These are phyloP conservation scores for Huntiella savannae DNA, from an alignment of 2,329 filamentous ascomycete genomes.

Conservation along the genomic window DNA sequence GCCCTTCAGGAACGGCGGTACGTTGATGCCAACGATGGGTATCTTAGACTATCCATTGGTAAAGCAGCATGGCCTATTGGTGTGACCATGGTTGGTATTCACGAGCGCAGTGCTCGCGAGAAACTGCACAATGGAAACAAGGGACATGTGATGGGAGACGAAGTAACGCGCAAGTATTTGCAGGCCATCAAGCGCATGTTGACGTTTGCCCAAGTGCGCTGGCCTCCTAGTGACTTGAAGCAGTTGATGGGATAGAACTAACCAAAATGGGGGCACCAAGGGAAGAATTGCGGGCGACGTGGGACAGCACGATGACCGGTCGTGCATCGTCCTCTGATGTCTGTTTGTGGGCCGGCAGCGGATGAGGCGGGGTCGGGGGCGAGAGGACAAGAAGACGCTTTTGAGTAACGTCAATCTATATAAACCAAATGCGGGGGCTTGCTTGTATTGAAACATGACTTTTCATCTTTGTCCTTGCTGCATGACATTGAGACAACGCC, in stretches of 20 bases:
- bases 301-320: too few relatives aligned
- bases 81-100: constrained; percentile 98
- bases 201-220: constrained; percentile 90
- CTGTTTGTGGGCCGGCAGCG: too few relatives aligned
- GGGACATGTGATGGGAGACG: constrained; percentile 93
- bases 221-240: constrained; percentile 80
- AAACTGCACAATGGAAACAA: constrained; percentile 78
- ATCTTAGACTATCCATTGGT: constrained; percentile 78
- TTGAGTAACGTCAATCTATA: too few relatives aligned
- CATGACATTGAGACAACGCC: too few relatives aligned
- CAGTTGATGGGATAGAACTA: constrained; percentile 77
- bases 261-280: not conserved
- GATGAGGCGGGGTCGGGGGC: too few relatives aligned
- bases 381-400: too few relatives aligned
- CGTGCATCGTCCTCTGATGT: too few relatives aligned
- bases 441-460: too few relatives aligned
- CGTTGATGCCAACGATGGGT: constrained; percentile 91
- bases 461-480: too few relatives aligned
- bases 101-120: constrained; percentile 87
- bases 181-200: constrained; percentile 96
- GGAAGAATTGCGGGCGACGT: not conserved
- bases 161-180: constrained; percentile 83
- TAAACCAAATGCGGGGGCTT: too few relatives aligned
- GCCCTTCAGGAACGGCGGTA: constrained; percentile 81
- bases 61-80: constrained; percentile 98